Conservation (phyloP, 148 eudicot species). For the Camellia lanceoleosa region DNA sequence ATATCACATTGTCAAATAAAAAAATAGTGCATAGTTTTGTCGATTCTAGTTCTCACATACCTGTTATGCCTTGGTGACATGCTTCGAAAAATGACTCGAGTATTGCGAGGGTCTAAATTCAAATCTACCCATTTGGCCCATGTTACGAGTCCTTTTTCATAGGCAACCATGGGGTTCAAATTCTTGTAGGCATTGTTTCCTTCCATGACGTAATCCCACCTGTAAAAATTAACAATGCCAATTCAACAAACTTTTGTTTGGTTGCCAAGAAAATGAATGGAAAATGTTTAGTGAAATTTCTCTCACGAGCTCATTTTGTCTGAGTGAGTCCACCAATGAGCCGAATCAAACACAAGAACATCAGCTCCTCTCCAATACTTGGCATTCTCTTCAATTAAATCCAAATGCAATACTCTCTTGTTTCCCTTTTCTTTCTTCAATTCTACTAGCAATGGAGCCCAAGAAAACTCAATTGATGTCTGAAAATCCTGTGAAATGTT, state of each 20-base stretch:
- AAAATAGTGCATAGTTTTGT: too few relatives aligned
- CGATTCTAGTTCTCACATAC: constrained; percentile 17
- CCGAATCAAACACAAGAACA: constrained; percentile 78
- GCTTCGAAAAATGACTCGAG: constrained; percentile 68
- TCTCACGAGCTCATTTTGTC: constrained; percentile 56
- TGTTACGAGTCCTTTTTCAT: constrained; percentile 63
- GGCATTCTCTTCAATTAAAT: constrained; percentile 75
- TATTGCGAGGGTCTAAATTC: constrained; percentile 61
- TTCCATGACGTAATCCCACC: constrained; percentile 84
- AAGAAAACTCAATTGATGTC: constrained; percentile 67
- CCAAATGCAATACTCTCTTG: constrained; percentile 64
- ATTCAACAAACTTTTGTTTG: not conserved
- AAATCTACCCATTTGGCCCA: constrained; percentile 89
- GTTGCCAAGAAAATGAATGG: not conserved
- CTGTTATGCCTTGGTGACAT: constrained; percentile 89
- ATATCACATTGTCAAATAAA: too few relatives aligned
- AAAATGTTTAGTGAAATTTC: not conserved
- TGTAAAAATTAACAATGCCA: constrained; percentile 17
- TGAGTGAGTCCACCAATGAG: constrained; percentile 92
- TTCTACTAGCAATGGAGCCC: constrained; percentile 89
- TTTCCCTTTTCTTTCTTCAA: constrained; percentile 37
- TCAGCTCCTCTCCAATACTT: constrained; percentile 76
- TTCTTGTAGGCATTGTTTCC: constrained; percentile 39
- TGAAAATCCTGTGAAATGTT: constrained; percentile 52
- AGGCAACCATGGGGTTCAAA: constrained; percentile 73